Base-by-base conservation (phyloP, 371 early-diverging fungal species). In the Quaeritorhiza haematococci region DNA sequence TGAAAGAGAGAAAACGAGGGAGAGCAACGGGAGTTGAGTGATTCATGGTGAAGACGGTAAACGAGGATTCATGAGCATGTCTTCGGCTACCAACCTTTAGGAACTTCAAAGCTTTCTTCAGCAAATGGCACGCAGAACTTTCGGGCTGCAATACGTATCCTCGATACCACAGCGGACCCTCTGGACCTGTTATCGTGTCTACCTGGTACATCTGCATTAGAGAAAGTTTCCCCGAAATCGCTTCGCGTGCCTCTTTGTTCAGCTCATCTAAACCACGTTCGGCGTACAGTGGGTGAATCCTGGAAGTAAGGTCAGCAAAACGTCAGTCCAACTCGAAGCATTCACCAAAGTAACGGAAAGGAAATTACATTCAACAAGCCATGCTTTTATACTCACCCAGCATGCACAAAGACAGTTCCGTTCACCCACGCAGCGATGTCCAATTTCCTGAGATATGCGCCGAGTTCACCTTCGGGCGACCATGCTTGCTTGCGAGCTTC, bases 401-500 rank as follows among this genome's bases (percentile, higher is more conserved):
- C 91, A 63, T 91, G 91, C 30, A 81, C 75, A 68, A 89, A 89
- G 6, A 88, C 79, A 3, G 84, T 85, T 33, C 70, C 73, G 23
- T 83, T 75, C 3, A 87, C 84, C 43, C 72, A 72, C 42, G 84
- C 74, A 0, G 83, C 80, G 53, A 88, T 71, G 50, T 84, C 80
- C 33, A 80, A 68, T 17, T 59, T 59, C 0, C 68, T 68, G n/a
- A 90, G 62, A 35, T 80, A 80, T 13, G 65, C 56, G 1, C 91
- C 91, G 42, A 87, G 78, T 73, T 80, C 85, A 0, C 91, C 91
- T 3, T 80, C 71, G 19, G 63, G 51, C 35, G 73, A 61, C 65
- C 84, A 90, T 0, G 82, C 85, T 2, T 69, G 49, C 24, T 62
- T 67, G 3, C 88, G 83, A 24, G 66, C 63, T n/a, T 73, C 59